Evolutionary conservation across 1,284 basidiomycete genomes (phyloP).

Genomic region (Agroathelia rolfsii): DNA sequence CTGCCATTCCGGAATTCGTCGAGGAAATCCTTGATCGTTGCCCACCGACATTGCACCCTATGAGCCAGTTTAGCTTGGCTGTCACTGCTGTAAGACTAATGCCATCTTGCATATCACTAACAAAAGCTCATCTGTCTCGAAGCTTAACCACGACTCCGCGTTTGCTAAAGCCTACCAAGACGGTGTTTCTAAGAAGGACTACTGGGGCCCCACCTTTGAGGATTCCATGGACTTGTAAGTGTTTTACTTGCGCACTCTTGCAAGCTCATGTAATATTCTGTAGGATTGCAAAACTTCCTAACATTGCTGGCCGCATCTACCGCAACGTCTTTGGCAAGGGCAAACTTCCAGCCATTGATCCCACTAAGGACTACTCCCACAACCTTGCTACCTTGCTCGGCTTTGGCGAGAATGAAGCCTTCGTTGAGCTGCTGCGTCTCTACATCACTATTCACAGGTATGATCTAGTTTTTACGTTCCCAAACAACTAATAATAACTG

Average conservation of each 20-base stretch:
- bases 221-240: constrained; percentile 91
- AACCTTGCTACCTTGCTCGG: constrained; percentile 91
- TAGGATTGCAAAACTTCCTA: constrained; percentile 93
- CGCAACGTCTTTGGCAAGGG: constrained; percentile 88
- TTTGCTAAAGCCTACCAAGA: constrained; percentile 93
- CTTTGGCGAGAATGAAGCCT: constrained; percentile 81
- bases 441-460: constrained; percentile 96
- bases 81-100: constrained; percentile 74
- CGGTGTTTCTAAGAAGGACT: constrained; percentile 92
- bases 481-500: constrained; percentile 12
- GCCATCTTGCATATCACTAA: constrained; percentile 7
- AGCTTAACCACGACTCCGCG: constrained; percentile 95
- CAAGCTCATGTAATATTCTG: constrained; percentile 2
- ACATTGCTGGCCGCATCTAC: constrained; percentile 95
- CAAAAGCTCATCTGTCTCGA: constrained; percentile 10
- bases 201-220: constrained; percentile 95
- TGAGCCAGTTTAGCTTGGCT: constrained; percentile 93
- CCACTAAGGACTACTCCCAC: constrained; percentile 84
- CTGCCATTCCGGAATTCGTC: constrained; percentile 82
- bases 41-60: constrained; percentile 90
- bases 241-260: constrained; percentile 2
- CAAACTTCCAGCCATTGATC: constrained; percentile 85
- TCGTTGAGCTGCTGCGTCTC: constrained; percentile 91
- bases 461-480: constrained; percentile 3
- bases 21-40: constrained; percentile 91